Percentiles rank a stretch among this genome's conserved stretches.
Conservation (phyloP, 1,139 yeast genomes). For the Protomyces macrosporus region DNA sequence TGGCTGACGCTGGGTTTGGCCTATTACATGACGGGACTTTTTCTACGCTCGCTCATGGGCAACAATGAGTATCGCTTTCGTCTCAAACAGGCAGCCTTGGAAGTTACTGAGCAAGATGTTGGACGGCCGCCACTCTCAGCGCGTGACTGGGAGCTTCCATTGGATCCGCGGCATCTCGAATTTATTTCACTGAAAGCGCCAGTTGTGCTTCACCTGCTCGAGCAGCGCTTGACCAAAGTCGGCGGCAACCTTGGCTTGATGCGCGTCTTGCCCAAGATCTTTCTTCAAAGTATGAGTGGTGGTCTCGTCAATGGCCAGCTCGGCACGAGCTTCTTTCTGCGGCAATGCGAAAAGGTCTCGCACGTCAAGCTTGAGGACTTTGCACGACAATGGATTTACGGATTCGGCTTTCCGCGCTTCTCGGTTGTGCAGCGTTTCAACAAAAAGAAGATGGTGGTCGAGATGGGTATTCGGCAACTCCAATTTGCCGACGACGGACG, state of each 20-base stretch:
- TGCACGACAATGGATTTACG: slow-evolving; percentile 89
- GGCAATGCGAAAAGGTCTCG: slow-evolving; percentile 89
- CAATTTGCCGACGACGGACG: slow-evolving; percentile 57
- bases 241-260: slow-evolving; percentile 89
- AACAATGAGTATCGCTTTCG: slow-evolving; percentile 70
- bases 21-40: slow-evolving; percentile 72
- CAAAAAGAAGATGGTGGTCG: slow-evolving; percentile 87
- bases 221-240: slow-evolving; percentile 90
- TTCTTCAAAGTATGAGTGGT: slow-evolving; percentile 92
- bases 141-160: slow-evolving; percentile 63
- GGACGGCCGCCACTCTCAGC: slow-evolving; percentile 76
- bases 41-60: slow-evolving; percentile 69
- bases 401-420: slow-evolving; percentile 83
- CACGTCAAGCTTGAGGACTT: slow-evolving; percentile 76
- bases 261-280: slow-evolving; percentile 84
- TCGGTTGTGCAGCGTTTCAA: slow-evolving; percentile 86
- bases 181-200: slow-evolving; percentile 79
- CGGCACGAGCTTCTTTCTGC: slow-evolving; percentile 79
- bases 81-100: slow-evolving; percentile 59
- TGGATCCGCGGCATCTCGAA: slow-evolving; percentile 56
- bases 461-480: slow-evolving; percentile 87
- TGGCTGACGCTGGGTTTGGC: slow-evolving; percentile 92
- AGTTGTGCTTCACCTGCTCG: slow-evolving; percentile 73
- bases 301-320: slow-evolving; percentile 75
- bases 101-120: slow-evolving; percentile 65